Evolutionary conservation across 257 asterid genomes (phyloP).

Genomic region (Paraleonurus japonicus): DNA sequence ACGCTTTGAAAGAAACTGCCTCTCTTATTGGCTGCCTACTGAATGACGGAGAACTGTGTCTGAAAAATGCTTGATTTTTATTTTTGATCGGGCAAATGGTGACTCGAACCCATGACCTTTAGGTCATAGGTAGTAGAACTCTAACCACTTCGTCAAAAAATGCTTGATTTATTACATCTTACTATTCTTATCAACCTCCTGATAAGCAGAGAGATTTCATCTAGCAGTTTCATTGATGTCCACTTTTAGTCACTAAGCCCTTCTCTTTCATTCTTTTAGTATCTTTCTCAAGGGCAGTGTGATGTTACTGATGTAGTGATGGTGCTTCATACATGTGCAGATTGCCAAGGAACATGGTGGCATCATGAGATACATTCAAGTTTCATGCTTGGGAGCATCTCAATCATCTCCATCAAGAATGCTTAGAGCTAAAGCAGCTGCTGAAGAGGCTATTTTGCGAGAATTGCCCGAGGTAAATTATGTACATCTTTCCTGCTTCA

Average conservation of each 20-base stretch:
- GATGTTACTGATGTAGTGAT: conserved; percentile 10
- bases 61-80: background rate
- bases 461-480: conserved; percentile 73
- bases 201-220: background rate
- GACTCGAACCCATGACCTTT: too few species aligned
- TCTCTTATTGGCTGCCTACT: background rate
- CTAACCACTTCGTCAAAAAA: too few species aligned
- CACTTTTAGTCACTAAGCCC: background rate
- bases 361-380: conserved; percentile 83
- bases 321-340: conserved; percentile 38
- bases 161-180: background rate
- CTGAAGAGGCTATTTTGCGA: conserved; percentile 75
- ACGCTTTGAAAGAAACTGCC: background rate
- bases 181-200: background rate
- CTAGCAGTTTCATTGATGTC: background rate
- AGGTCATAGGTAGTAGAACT: too few species aligned
- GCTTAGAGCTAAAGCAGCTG: conserved; percentile 93
- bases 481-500: conserved; percentile 11
- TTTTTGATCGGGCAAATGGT: too few species aligned
- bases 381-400: conserved; percentile 89
- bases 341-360: conserved; percentile 98
- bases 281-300: background rate
- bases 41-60: background rate
- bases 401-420: conserved; percentile 70
- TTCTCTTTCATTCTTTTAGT: background rate